These are phyloP conservation scores for Deuterostichococcus epilithicus DNA, from an alignment of 139 green algal genomes.

Conservation along the genomic window DNA sequence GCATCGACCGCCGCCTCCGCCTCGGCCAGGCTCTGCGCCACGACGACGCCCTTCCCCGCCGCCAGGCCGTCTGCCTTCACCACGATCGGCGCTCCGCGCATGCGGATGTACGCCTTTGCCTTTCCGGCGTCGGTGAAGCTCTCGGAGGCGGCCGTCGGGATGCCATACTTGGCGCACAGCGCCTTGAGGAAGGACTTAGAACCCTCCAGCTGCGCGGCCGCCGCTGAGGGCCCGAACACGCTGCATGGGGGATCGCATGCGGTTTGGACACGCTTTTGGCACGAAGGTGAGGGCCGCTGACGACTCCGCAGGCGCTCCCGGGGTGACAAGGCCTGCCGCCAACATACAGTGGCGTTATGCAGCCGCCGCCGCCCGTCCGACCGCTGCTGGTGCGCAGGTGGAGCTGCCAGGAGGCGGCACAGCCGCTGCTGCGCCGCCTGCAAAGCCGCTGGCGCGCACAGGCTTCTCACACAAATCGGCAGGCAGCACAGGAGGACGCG, in stretches of 20 bases:
- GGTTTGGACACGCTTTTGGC: neutral
- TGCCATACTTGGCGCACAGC: conserved; percentile 86
- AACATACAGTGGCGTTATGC: no score
- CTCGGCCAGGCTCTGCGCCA: conserved; percentile 74
- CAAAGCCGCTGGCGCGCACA: no score
- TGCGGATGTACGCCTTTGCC: conserved; percentile 75
- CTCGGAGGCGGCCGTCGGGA: conserved; percentile 87
- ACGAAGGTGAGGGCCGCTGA: neutral
- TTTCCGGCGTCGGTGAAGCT: conserved; percentile 66
- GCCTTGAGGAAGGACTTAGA: conserved; percentile 97
- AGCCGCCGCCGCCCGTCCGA: no score
- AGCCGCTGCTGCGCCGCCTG: no score
- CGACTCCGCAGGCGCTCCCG: no score
- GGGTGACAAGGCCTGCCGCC: no score
- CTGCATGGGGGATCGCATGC: conserved; percentile 6
- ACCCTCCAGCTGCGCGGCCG: conserved; percentile 89
- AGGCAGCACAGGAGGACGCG: neutral
- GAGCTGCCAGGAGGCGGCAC: no score
- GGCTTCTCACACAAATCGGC: no score
- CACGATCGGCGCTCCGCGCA: conserved; percentile 85
- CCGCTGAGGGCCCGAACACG: conserved; percentile 81
- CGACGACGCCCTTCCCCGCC: conserved; percentile 90
- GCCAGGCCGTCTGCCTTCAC: conserved; percentile 96
- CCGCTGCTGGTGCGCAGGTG: no score
- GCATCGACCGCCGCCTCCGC: conserved; percentile 79